Conservation (phyloP, 257 asterid genomes). For the Nicotiana noctiflora region DNA sequence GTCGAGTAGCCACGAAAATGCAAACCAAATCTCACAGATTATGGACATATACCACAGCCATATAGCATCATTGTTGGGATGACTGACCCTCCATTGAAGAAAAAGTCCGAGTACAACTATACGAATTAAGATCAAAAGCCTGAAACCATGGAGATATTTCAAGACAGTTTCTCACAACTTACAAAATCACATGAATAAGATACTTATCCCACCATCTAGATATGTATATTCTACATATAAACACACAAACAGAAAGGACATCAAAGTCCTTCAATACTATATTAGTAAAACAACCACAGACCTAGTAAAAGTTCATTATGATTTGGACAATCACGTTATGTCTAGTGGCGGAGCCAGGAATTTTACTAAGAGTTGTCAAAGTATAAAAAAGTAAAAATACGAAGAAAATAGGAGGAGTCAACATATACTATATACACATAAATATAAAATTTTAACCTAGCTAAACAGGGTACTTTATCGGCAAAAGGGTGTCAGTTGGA, state of each 20-base stretch:
- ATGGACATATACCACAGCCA: slow-evolving; percentile 92
- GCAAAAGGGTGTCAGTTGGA: no score
- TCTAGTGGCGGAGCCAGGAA: no score
- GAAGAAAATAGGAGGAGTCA: no score
- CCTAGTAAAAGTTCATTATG: not conserved
- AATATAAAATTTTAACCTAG: no score
- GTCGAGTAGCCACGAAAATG: slow-evolving; percentile 88
- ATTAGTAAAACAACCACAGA: no score
- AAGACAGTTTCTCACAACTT: not conserved
- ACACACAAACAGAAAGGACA: not conserved
- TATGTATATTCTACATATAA: not conserved
- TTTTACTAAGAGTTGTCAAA: no score
- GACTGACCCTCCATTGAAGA: slow-evolving; percentile 57
- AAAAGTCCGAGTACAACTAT: slow-evolving; percentile 65
- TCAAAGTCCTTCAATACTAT: not conserved
- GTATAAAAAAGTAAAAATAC: no score
- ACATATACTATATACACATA: no score
- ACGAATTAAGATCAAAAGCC: slow-evolving; percentile 70
- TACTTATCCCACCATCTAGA: not conserved
- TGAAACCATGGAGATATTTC: slow-evolving; percentile 14
- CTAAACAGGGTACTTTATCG: no score
- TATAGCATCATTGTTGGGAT: slow-evolving; percentile 76
- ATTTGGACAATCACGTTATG: not conserved
- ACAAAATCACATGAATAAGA: not conserved
- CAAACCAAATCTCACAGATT: slow-evolving; percentile 82